Conservation (phyloP, 306 rosid genomes). For the Leucaena leucocephala region DNA sequence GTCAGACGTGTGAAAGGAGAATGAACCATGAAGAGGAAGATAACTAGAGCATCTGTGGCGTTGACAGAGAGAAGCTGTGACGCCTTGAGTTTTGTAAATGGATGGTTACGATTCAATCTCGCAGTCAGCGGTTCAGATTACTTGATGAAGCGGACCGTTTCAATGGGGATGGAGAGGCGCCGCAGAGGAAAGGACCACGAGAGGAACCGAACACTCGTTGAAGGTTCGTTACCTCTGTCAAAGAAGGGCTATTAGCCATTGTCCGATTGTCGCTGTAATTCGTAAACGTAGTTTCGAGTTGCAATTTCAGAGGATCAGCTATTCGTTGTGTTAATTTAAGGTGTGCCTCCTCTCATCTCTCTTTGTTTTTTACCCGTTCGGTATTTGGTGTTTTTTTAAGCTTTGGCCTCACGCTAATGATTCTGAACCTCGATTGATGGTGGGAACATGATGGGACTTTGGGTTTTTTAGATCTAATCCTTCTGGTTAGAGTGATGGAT, state of each 20-base stretch:
- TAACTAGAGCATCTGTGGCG: background rate
- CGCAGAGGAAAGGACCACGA: background rate
- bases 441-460: background rate
- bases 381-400: background rate
- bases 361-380: background rate
- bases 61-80: no score
- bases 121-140: background rate
- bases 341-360: background rate
- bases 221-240: background rate
- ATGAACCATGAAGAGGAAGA: background rate
- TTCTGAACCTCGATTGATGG: background rate
- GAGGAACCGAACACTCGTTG: background rate
- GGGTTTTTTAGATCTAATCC: background rate
- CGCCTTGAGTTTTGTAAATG: background rate
- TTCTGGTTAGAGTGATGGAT: slow-evolving; percentile 14
- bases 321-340: background rate
- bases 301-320: background rate
- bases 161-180: background rate
- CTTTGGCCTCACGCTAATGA: background rate
- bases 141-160: background rate
- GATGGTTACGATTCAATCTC: background rate
- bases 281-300: background rate
- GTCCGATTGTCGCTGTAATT: background rate
- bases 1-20: no score
- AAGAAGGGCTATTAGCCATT: background rate